These are phyloP conservation scores for Dissophora ornata DNA, from an alignment of 192 early-diverging fungal species.

Conservation along the genomic window DNA sequence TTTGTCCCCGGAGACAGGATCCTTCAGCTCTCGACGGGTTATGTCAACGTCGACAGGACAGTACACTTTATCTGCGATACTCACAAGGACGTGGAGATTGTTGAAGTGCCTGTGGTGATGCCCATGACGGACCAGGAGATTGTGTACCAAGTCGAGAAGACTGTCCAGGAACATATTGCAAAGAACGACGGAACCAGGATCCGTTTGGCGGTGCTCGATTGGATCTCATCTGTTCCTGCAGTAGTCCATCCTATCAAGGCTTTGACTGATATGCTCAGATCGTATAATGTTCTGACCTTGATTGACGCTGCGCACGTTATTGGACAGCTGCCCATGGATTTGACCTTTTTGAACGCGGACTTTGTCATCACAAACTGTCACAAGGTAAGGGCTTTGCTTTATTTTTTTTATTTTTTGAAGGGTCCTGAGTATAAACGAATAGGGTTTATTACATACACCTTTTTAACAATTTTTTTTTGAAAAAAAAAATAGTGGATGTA, in stretches of 20 bases:
- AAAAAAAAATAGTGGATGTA: constrained; percentile 61
- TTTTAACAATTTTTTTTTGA: neutral
- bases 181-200: constrained; percentile 46
- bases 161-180: constrained; percentile 52
- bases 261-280: constrained; percentile 49
- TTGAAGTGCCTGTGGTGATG: constrained; percentile 59
- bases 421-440: too few species aligned
- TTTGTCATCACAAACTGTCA: constrained; percentile 76
- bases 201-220: constrained; percentile 64
- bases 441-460: too few species aligned
- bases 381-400: constrained; percentile 55
- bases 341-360: constrained; percentile 68
- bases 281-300: constrained; percentile 64
- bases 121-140: constrained; percentile 63
- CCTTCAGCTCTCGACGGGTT: constrained; percentile 66
- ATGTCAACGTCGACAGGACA: constrained; percentile 59
- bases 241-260: constrained; percentile 59
- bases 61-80: constrained; percentile 60
- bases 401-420: too few species aligned
- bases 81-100: constrained; percentile 52
- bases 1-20: constrained; percentile 60
- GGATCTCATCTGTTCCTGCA: constrained; percentile 67
- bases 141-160: constrained; percentile 55
- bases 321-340: constrained; percentile 72
- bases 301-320: constrained; percentile 77